Evolutionary conservation across 768 basidiomycete species (phyloP).

Genomic region (Paxillus ammoniavirescens): DNA sequence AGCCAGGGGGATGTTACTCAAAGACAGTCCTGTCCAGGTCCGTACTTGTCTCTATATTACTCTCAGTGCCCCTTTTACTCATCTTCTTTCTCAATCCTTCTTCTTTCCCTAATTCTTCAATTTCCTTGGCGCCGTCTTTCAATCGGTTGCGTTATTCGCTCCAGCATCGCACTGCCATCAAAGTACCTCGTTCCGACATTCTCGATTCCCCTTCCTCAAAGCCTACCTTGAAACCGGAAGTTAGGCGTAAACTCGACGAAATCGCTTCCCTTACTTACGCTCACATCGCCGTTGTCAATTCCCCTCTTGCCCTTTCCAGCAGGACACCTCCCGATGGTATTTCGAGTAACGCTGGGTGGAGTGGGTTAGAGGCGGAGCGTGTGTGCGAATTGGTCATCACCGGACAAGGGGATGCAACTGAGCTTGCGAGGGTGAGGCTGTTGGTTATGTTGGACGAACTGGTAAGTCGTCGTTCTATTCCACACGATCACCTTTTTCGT

Average conservation of each 20-base stretch:
- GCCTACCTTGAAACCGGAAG: slow-evolving; percentile 78
- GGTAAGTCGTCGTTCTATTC: slow-evolving; percentile 46
- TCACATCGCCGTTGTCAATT: slow-evolving; percentile 92
- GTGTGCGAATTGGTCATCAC: slow-evolving; percentile 92
- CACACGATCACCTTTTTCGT: neutral
- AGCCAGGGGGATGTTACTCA: slow-evolving; percentile 83
- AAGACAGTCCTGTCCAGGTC: slow-evolving; percentile 87
- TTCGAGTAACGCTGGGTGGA: slow-evolving; percentile 75
- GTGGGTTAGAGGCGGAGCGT: slow-evolving; percentile 90
- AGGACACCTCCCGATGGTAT: slow-evolving; percentile 77
- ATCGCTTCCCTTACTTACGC: slow-evolving; percentile 91
- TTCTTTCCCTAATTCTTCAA: neutral
- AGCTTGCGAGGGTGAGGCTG: slow-evolving; percentile 85
- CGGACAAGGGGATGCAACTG: slow-evolving; percentile 85
- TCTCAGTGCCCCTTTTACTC: slow-evolving; percentile 11
- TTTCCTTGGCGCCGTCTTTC: slow-evolving; percentile 1
- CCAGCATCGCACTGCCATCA: slow-evolving; percentile 83
- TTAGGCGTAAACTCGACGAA: slow-evolving; percentile 85
- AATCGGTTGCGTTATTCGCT: slow-evolving; percentile 11
- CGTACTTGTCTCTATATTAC: slow-evolving; percentile 12
- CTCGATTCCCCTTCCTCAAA: slow-evolving; percentile 81
- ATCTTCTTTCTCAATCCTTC: neutral
- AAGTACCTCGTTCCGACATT: slow-evolving; percentile 89
- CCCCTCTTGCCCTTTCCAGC: slow-evolving; percentile 69
- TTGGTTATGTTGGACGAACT: slow-evolving; percentile 95